Base-by-base conservation (phyloP, 768 basidiomycete species). In the Hygrocybe punicea region DNA sequence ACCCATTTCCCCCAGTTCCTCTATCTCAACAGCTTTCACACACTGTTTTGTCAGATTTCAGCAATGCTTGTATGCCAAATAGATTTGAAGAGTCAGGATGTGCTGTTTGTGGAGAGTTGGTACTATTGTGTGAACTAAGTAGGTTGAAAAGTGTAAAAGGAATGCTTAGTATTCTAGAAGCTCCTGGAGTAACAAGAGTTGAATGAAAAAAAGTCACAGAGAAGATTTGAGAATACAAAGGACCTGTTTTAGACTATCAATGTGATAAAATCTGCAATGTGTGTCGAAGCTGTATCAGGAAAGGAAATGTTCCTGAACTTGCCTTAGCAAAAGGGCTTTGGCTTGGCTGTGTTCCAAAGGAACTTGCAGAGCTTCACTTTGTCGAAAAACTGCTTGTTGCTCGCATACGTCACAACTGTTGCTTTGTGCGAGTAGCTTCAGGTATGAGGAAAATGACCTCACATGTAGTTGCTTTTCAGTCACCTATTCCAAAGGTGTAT, bases 401-500 rank as follows among this genome's bases (percentile, higher is more conserved):
- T 16, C 25, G 57, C 19, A 53, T 63, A 54, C 17, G 67, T 2
- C 68, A 67, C 25, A 73, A 70, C 37, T 19, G 53, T 10, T 73
- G 67, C 55, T 56, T 73, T 14, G 63, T 72, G 0, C 51, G 61
- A 13, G 67, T 73, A 0, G 37, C 58, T 21, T 56, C 55, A 2
- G 73, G 71, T 5, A 29, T 55, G 40, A 17, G 29, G 7, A 58
- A 58, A 58, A 46, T 58, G 57, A 55, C 40, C 21, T 42, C 57
- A 16, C 17, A 60, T 60, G 55, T 46, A 13, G 35, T 60, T 2
- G 63, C 65, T 14, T 76, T 71, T 59, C 59, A 64, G 3, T 62
- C 64, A 11, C 75, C 75, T 11, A 65, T 66, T 0, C 58, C 59
- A 0, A 72, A 69, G 40, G 56, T 77, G 0, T 75, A 73, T 56